Evolutionary conservation across 78 protist genomes (phyloP).

Genomic region (Planoprotostelium fungivorum): DNA sequence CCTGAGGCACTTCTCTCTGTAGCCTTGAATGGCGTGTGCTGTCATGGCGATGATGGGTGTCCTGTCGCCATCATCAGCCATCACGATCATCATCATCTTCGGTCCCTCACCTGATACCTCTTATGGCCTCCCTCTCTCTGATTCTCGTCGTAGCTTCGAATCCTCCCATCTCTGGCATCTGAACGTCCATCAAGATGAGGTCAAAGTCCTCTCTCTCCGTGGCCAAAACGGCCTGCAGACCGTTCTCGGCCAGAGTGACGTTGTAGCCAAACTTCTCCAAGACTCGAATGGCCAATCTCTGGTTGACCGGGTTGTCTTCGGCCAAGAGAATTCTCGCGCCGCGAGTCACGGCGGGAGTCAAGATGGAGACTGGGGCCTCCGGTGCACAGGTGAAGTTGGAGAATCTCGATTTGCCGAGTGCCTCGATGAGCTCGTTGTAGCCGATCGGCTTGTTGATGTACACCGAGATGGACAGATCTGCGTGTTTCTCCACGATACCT

Average conservation of each 20-base stretch:
- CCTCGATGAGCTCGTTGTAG: slow-evolving; percentile 27
- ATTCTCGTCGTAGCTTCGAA: slow-evolving; percentile 66
- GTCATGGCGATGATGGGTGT: slow-evolving; percentile 76
- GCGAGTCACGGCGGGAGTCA: not conserved
- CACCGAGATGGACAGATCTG: slow-evolving; percentile 8
- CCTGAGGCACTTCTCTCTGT: slow-evolving; percentile 42
- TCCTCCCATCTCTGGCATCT: slow-evolving; percentile 85
- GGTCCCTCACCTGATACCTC: not conserved
- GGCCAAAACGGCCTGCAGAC: slow-evolving; percentile 56
- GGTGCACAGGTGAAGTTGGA: not conserved
- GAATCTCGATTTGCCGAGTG: not conserved
- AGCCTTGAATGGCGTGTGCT: slow-evolving; percentile 59
- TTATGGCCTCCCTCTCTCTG: slow-evolving; percentile 24
- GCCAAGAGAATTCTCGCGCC: slow-evolving; percentile 45
- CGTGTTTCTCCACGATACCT: slow-evolving; percentile 7
- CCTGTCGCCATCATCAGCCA: not conserved
- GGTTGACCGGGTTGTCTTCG: slow-evolving; percentile 64
- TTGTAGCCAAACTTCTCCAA: slow-evolving; percentile 55
- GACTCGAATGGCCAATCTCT: slow-evolving; percentile 47
- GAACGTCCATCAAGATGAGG: slow-evolving; percentile 74
- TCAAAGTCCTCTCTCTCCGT: slow-evolving; percentile 34
- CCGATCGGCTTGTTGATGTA: slow-evolving; percentile 39
- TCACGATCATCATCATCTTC: too few species aligned
- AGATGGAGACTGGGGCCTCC: not conserved
- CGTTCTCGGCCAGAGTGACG: slow-evolving; percentile 55